A percentile compares a stretch with the other conserved stretches of the same genome.
Evolutionary conservation across 78 protist species (phyloP).

Genomic region (Isochrysis galbana): DNA sequence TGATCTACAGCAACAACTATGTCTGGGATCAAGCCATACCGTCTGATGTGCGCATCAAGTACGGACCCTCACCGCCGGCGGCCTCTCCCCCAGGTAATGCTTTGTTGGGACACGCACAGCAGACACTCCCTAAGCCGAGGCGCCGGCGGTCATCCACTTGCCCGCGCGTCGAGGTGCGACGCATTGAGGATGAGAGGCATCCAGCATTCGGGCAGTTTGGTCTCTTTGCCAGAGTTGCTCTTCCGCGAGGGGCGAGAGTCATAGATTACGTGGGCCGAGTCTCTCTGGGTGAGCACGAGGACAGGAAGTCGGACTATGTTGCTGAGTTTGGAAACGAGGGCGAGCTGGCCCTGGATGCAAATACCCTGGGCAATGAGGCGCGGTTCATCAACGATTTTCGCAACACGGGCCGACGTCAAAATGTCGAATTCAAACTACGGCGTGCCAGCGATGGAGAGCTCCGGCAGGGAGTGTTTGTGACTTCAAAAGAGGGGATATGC

Average conservation of each 20-base stretch:
- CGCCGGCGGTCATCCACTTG: background rate
- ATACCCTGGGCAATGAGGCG: background rate
- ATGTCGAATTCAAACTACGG: background rate
- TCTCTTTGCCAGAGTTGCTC: background rate
- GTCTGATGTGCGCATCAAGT: background rate
- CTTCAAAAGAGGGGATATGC: background rate
- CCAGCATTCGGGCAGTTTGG: background rate
- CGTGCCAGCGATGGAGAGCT: background rate
- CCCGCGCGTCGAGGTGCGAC: background rate
- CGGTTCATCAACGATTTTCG: slow-evolving; percentile 17
- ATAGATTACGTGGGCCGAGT: background rate
- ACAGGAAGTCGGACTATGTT: background rate
- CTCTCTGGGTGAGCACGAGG: background rate
- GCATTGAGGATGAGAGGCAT: background rate
- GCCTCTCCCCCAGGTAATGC: too few relatives aligned
- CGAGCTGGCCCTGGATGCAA: background rate
- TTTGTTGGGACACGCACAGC: too few relatives aligned
- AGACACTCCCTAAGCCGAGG: too few relatives aligned
- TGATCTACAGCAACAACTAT: background rate
- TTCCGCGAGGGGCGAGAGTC: background rate
- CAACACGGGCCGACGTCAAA: background rate
- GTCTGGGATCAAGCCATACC: background rate
- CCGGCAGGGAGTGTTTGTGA: background rate
- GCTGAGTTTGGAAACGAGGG: background rate
- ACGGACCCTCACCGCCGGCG: too few relatives aligned